phyloP scores from a whole-genome alignment of 2,329 filamentous ascomycete genomes.

The Zasmidium citrigriseum region DNA sequence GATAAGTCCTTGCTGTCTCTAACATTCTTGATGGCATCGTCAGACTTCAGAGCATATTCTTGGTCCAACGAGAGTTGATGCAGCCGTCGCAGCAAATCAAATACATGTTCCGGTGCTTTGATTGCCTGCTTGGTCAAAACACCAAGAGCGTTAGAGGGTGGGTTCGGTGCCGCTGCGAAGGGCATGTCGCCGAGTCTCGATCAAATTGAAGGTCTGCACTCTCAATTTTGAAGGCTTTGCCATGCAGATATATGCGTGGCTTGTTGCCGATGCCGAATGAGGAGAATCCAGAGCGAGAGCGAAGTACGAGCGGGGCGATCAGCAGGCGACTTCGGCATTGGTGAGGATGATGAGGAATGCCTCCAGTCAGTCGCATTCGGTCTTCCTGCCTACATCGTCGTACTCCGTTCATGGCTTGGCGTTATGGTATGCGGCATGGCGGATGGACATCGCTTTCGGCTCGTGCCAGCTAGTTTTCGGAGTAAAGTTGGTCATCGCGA shows the following conservation, averaged over 20 bases:
- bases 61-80: conserved; percentile 5
- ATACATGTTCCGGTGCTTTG: conserved; percentile 2
- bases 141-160: background rate
- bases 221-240: too few relatives aligned
- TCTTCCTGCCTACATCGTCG: too few relatives aligned
- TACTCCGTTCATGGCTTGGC: too few relatives aligned
- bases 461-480: too few relatives aligned
- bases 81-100: conserved; percentile 3
- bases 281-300: background rate
- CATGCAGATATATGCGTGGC: too few relatives aligned
- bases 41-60: background rate
- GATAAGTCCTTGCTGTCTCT: background rate
- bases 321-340: background rate
- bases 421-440: too few relatives aligned
- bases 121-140: background rate
- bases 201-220: too few relatives aligned
- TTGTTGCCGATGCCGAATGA: background rate
- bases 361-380: too few relatives aligned
- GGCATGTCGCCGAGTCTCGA: background rate
- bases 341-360: too few relatives aligned
- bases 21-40: background rate
- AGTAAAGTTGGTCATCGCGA: too few relatives aligned
- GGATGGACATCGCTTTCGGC: too few relatives aligned
- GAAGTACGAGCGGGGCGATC: background rate
- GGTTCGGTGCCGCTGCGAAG: background rate